phyloP scores from a whole-genome alignment of 2,329 filamentous ascomycete species.

The Hypoxylon sp. region DNA sequence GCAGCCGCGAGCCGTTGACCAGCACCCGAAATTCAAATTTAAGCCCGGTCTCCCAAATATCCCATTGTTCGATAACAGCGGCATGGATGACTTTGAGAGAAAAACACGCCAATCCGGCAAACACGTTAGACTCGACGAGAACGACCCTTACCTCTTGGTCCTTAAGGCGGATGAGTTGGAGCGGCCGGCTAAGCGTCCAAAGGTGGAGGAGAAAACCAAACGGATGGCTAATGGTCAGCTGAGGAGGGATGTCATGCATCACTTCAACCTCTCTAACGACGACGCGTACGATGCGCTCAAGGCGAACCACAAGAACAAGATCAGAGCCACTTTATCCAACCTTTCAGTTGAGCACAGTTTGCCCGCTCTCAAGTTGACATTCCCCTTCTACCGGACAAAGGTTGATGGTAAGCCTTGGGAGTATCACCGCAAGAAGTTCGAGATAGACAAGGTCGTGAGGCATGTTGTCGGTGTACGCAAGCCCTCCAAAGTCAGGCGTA shows the following conservation, averaged over 20 bases:
- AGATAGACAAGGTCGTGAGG: constrained; percentile 70
- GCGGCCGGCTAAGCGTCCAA: constrained; percentile 72
- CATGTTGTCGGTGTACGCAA: constrained; percentile 56
- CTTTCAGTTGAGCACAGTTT: constrained; percentile 95
- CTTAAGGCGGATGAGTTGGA: constrained; percentile 78
- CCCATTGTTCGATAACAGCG: constrained; percentile 73
- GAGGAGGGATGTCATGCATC: constrained; percentile 79
- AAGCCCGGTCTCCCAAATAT: constrained; percentile 72
- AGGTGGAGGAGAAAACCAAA: constrained; percentile 70
- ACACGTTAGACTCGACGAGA: constrained; percentile 85
- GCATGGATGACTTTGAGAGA: constrained; percentile 85
- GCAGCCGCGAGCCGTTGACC: constrained; percentile 74
- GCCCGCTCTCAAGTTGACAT: constrained; percentile 91
- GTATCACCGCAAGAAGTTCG: constrained; percentile 76
- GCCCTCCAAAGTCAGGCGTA: constrained; percentile 81
- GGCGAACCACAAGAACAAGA: constrained; percentile 96
- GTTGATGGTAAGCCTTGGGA: constrained; percentile 80
- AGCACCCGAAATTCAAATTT: constrained; percentile 70
- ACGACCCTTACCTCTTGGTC: constrained; percentile 88
- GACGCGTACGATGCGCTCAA: constrained; percentile 96
- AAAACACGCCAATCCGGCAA: constrained; percentile 81
- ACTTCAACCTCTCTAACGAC: constrained; percentile 97
- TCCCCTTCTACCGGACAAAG: constrained; percentile 95
- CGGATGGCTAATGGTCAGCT: constrained; percentile 78
- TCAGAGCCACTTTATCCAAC: constrained; percentile 91